Conservation (phyloP, 1,284 basidiomycete genomes). For the Meira miltonrushii region DNA sequence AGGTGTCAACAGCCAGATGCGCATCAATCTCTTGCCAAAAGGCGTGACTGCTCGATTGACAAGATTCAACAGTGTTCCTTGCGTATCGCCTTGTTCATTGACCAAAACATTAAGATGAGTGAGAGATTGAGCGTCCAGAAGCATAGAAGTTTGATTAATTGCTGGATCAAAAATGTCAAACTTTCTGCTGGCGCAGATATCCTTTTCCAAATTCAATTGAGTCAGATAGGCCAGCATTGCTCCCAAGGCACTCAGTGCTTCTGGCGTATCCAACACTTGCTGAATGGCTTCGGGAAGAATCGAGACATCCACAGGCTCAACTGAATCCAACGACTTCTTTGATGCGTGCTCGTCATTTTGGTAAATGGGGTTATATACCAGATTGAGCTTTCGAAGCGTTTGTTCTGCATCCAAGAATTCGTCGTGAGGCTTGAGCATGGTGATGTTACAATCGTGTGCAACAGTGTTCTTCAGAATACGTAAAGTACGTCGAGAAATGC, state of each 20-base stretch:
- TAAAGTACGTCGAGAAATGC: slow-evolving; percentile 34
- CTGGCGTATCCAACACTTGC: slow-evolving; percentile 29
- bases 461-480: slow-evolving; percentile 40
- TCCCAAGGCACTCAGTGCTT: slow-evolving; percentile 44
- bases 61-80: slow-evolving; percentile 46
- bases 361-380: slow-evolving; percentile 23
- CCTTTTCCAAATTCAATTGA: slow-evolving; percentile 47
- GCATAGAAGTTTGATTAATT: slow-evolving; percentile 25
- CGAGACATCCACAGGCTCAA: slow-evolving; percentile 24
- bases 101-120: slow-evolving; percentile 48
- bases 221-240: slow-evolving; percentile 47
- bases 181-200: slow-evolving; percentile 48
- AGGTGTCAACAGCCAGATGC: slow-evolving; percentile 48
- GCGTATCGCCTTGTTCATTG: slow-evolving; percentile 49
- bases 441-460: slow-evolving; percentile 40
- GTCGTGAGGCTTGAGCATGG: slow-evolving; percentile 42
- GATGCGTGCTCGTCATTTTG: background rate
- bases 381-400: slow-evolving; percentile 32
- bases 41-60: slow-evolving; percentile 51
- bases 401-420: slow-evolving; percentile 42
- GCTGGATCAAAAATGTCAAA: slow-evolving; percentile 47
- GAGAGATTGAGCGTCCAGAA: slow-evolving; percentile 50
- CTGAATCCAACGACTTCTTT: slow-evolving; percentile 14
- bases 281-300: slow-evolving; percentile 37
- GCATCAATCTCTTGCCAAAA: slow-evolving; percentile 51